Base-by-base conservation (phyloP, 1,139 yeast genomes). In the Sugiyamaella japonica region DNA sequence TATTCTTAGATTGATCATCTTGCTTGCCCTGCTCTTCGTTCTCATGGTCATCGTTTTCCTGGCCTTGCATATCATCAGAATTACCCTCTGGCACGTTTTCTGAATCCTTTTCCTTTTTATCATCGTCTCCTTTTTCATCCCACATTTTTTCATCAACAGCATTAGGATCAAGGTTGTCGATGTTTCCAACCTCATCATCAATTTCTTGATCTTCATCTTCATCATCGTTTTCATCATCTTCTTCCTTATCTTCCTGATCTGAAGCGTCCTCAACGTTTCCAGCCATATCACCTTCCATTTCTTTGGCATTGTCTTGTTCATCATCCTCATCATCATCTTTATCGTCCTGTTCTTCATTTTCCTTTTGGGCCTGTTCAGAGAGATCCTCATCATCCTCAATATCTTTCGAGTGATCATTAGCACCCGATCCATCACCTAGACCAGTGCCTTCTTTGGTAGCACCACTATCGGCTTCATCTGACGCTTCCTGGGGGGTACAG, bases 111-210 rank as follows among this genome's bases (percentile, higher is more conserved):
- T 80, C 83, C 44, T 79, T 78, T 70, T 84, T 74, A 54, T 81
- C 76, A 36, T 87, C 90, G 16, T 89, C 80, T 10, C 87, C 91
- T 69, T 91, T 90, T 66, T 90, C 98, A 66, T 93, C 95, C 99
- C 99, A 93, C 97, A 93, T 89, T 74, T 93, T 93, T 64, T 95
- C 99, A 70, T 95, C 99, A 50, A 93, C 83, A 5, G 96, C 96
- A 70, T 91, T 89, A 1, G 97, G 97, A 76, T 93, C 98, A 57
- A 87, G 76, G 55, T 89, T 95, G 68, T 90, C 96, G 41, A 91
- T 76, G 64, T 90, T 89, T 61, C 95, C 98, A 53, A 91, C 79
- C 66, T 90, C 95, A 63, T 93, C 98, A 64, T 91, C 97, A 57
- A 90, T 69, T 1, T 80, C 83, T 3, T 80, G 80, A 1, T 77